A percentile compares a stretch with the other conserved stretches of the same genome.
These are phyloP conservation scores for Monosporascus sp. DNA, from an alignment of 2,329 filamentous ascomycete species.

Conservation along the genomic window DNA sequence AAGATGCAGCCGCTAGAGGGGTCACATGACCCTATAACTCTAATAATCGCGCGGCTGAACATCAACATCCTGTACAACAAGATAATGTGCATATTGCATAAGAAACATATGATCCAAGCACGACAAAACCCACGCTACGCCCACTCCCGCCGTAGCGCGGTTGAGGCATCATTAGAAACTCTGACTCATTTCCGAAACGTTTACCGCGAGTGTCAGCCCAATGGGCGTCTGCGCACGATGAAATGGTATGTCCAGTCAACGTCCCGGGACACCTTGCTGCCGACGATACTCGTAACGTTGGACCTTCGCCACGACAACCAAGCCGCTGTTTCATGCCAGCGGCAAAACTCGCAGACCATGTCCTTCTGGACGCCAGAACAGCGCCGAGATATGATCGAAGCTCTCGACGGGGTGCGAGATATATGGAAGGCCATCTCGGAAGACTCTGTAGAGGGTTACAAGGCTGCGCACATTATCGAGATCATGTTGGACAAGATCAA, in stretches of 20 bases:
- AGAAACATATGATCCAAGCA: slow-evolving; percentile 77
- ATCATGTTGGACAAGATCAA: slow-evolving; percentile 80
- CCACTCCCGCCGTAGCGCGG: slow-evolving; percentile 76
- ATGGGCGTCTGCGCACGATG: slow-evolving; percentile 66
- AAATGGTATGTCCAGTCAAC: slow-evolving; percentile 75
- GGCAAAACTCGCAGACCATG: slow-evolving; percentile 38
- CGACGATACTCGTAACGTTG: slow-evolving; percentile 77
- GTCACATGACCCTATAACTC: slow-evolving; percentile 72
- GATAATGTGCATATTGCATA: slow-evolving; percentile 81
- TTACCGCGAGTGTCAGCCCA: slow-evolving; percentile 67
- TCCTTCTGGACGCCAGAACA: slow-evolving; percentile 55
- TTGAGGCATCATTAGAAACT: slow-evolving; percentile 81
- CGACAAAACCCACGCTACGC: slow-evolving; percentile 75
- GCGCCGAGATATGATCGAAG: slow-evolving; percentile 69
- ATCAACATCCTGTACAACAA: slow-evolving; percentile 85
- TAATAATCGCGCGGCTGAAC: slow-evolving; percentile 80
- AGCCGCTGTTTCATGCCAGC: slow-evolving; percentile 36
- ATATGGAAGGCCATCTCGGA: slow-evolving; percentile 81
- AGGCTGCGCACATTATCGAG: slow-evolving; percentile 74
- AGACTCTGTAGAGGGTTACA: slow-evolving; percentile 82
- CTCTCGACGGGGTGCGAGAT: slow-evolving; percentile 65
- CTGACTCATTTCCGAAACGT: slow-evolving; percentile 73
- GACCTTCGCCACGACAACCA: slow-evolving; percentile 71
- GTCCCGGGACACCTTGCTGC: slow-evolving; percentile 79
- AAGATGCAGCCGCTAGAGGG: slow-evolving; percentile 71